phyloP scores from a whole-genome alignment of 345 rosid species.

The Garcia nutans region DNA sequence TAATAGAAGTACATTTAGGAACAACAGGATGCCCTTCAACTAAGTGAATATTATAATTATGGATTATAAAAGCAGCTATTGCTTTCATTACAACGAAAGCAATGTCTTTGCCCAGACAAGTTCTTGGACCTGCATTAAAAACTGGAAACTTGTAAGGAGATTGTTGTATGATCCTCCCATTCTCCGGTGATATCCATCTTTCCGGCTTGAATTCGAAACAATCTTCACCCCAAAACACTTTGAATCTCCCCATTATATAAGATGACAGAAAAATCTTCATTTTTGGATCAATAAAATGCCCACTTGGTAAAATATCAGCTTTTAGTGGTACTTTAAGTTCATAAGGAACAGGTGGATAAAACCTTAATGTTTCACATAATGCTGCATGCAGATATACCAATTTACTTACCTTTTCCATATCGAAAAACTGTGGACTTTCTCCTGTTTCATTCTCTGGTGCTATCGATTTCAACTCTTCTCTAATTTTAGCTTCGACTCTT shows the following conservation, averaged over 20 bases:
- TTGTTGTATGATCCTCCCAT: neutral
- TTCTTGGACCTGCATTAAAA: neutral
- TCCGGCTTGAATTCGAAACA: neutral
- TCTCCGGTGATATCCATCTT: neutral
- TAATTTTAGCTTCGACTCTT: constrained; percentile 30
- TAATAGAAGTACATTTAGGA: neutral
- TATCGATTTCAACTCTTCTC: constrained; percentile 37
- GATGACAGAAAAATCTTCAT: constrained; percentile 7
- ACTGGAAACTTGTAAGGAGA: neutral
- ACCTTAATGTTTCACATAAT: constrained; percentile 28
- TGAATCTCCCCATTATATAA: constrained; percentile 23
- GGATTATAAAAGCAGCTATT: neutral
- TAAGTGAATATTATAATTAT: neutral
- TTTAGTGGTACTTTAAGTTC: neutral
- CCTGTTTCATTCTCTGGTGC: constrained; percentile 9
- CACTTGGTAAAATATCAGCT: constrained; percentile 26
- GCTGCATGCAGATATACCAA: constrained; percentile 45
- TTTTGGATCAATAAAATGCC: constrained; percentile 10
- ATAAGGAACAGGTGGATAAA: constrained; percentile 24
- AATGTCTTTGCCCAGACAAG: neutral
- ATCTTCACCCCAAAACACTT: neutral
- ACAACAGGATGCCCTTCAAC: neutral
- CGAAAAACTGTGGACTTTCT: neutral
- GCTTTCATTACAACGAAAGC: neutral
- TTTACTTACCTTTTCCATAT: constrained; percentile 14